Percentiles rank a stretch among this genome's conserved stretches.
These are phyloP conservation scores for Adansonia grandidieri DNA, from an alignment of 441 rosid genomes.

Conservation along the genomic window DNA sequence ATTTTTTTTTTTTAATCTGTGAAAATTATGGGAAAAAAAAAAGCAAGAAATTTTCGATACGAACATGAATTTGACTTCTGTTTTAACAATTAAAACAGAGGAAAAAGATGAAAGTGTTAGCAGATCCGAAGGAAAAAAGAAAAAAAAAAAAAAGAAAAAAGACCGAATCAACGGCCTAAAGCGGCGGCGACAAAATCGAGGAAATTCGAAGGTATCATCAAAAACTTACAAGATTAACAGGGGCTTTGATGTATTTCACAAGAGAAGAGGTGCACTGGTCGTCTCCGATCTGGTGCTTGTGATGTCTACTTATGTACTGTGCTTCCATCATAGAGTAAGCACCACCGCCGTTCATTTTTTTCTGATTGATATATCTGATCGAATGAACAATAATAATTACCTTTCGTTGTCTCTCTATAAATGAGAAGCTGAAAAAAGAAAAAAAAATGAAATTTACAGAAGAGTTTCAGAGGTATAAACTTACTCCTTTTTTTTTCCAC, in stretches of 20 bases:
- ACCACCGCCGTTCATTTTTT: conserved; percentile 47
- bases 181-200: no score
- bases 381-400: not conserved
- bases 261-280: conserved; percentile 80
- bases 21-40: not conserved
- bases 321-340: conserved; percentile 52
- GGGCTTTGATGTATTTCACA: conserved; percentile 84
- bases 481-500: no score
- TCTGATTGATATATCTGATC: not conserved
- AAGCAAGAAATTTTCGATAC: not conserved
- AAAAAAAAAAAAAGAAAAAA: no score
- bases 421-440: not conserved
- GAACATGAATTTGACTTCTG: not conserved
- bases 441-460: not conserved
- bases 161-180: no score
- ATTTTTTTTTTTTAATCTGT: not conserved
- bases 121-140: not conserved
- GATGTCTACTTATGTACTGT: conserved; percentile 67
- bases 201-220: not conserved
- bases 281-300: conserved; percentile 54
- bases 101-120: not conserved
- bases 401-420: not conserved
- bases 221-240: conserved; percentile 61
- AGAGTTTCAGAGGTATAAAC: not conserved
- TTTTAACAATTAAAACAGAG: not conserved